Conservation (phyloP, 164 flowering plant species). For the Aristolochia contorta region DNA sequence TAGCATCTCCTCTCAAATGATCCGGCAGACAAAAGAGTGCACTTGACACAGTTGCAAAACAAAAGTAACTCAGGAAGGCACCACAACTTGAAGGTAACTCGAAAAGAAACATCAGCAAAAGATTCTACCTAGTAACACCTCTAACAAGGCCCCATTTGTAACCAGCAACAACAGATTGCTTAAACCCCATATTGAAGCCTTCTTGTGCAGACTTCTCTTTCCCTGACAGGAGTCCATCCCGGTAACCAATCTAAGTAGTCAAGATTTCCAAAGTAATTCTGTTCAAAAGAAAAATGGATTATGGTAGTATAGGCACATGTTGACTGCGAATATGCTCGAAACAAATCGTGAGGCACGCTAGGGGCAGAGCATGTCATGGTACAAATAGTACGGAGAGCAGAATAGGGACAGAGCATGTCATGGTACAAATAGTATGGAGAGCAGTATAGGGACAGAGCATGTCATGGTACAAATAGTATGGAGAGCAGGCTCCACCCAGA, state of each 20-base stretch:
- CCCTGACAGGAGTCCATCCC: slow-evolving; percentile 75
- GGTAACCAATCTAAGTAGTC: slow-evolving; percentile 56
- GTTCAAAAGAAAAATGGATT: background rate
- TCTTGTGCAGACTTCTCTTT: slow-evolving; percentile 78
- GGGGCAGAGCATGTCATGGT: no score
- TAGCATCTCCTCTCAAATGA: slow-evolving; percentile 47
- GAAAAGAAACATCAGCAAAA: background rate
- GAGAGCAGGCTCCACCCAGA: no score
- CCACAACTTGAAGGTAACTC: background rate
- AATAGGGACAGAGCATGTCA: no score
- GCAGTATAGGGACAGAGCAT: no score
- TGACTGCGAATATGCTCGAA: no score
- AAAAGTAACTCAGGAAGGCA: background rate
- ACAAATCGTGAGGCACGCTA: no score
- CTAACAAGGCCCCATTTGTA: slow-evolving; percentile 69
- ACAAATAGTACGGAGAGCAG: no score
- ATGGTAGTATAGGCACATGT: background rate
- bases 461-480: no score
- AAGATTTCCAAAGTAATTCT: slow-evolving; percentile 6
- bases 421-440: no score
- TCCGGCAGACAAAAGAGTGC: slow-evolving; percentile 55
- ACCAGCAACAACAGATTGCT: slow-evolving; percentile 57
- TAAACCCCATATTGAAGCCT: slow-evolving; percentile 76
- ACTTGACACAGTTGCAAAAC: slow-evolving; percentile 20
- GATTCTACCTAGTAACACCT: slow-evolving; percentile 67